Evolutionary conservation across 202 grass and related monocot species (phyloP).

Genomic region (Hordeum pubiflorum): DNA sequence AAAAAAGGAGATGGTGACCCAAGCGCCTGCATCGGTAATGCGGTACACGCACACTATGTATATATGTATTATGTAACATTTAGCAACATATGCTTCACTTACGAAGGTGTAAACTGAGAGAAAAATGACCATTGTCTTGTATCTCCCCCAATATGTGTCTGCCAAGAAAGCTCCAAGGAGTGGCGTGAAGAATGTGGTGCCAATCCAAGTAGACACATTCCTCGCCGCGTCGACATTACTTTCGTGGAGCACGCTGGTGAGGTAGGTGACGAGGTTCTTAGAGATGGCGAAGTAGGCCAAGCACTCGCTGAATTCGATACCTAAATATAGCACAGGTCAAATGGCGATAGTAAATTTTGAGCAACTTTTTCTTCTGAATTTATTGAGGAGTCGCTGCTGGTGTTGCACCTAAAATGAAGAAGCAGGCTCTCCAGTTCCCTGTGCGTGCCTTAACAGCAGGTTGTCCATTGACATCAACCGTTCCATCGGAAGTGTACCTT

Average conservation of each 20-base stretch:
- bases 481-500: neutral
- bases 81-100: neutral
- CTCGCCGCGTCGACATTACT: neutral
- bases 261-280: neutral
- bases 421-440: neutral
- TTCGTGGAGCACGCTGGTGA: neutral
- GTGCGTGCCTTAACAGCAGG: neutral
- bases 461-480: neutral
- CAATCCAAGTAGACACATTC: neutral
- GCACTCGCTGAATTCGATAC: neutral
- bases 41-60: neutral
- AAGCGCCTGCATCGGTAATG: too few species aligned
- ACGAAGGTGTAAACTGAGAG: neutral
- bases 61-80: too few species aligned
- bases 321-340: neutral
- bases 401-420: neutral
- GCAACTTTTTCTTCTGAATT: neutral
- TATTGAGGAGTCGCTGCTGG: too few species aligned
- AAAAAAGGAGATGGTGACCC: neutral
- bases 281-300: neutral
- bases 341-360: neutral
- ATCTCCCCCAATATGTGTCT: neutral
- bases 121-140: neutral
- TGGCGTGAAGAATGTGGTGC: neutral
- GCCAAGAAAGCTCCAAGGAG: neutral